phyloP scores from a whole-genome alignment of 2,329 filamentous ascomycete genomes.

The Decorospora gaudefroyi region DNA sequence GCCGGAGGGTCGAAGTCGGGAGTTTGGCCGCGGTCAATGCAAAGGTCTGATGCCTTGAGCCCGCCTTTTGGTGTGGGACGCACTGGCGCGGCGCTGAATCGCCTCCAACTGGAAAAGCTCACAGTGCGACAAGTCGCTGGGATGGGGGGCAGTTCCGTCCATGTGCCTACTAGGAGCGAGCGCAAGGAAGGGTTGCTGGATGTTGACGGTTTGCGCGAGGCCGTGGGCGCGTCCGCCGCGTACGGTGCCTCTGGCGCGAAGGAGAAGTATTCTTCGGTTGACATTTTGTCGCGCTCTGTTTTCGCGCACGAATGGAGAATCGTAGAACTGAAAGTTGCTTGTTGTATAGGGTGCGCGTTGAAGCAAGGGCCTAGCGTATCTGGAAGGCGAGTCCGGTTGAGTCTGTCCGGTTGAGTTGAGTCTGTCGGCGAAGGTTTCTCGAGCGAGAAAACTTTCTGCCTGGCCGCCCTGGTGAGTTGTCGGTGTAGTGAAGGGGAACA shows the following conservation, averaged over 20 bases:
- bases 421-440: too few species aligned
- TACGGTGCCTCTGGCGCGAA: constrained; percentile 1
- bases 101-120: constrained; percentile 27
- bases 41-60: constrained; percentile 30
- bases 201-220: constrained; percentile 14
- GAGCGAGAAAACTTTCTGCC: too few species aligned
- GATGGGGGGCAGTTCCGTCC: constrained; percentile 13
- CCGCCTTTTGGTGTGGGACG: constrained; percentile 15
- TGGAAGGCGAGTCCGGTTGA: too few species aligned
- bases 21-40: constrained; percentile 20
- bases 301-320: constrained; percentile 3
- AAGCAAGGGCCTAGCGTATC: too few species aligned
- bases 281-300: constrained; percentile 11
- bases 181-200: constrained; percentile 16
- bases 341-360: too few species aligned
- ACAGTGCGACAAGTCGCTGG: constrained; percentile 24
- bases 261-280: constrained; percentile 16
- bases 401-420: too few species aligned
- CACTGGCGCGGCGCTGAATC: constrained; percentile 16
- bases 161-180: constrained; percentile 15
- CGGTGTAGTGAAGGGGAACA: too few species aligned
- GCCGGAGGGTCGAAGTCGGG: constrained; percentile 26
- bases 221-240: constrained; percentile 1
- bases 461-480: too few species aligned
- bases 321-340: too few species aligned